These are phyloP conservation scores for Schizonepeta tenuifolia DNA, from an alignment of 257 asterid species.

Conservation along the genomic window DNA sequence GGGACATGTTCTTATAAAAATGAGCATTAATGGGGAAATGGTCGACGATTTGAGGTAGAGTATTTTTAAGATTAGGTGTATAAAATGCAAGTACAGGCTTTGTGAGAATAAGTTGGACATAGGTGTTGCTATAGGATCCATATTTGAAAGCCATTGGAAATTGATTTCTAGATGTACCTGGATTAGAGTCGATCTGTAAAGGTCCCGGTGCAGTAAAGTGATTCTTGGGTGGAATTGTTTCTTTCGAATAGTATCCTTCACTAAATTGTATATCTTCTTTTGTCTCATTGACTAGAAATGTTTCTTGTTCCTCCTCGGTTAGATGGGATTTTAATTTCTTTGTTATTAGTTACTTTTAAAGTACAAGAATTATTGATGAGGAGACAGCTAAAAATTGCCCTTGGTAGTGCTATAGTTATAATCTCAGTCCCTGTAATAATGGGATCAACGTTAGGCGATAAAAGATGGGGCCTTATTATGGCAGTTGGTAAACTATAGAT, in stretches of 20 bases:
- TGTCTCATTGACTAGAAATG: not conserved
- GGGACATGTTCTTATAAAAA: not conserved
- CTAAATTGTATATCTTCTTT: not conserved
- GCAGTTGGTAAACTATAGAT: not conserved
- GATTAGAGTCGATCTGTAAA: not conserved
- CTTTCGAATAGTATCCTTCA: not conserved
- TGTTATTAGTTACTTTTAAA: too few species aligned
- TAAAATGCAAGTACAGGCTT: not conserved
- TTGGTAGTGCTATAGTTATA: not conserved
- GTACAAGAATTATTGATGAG: not conserved
- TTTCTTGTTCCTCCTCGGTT: not conserved
- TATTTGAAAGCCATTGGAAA: not conserved
- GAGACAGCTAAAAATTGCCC: not conserved
- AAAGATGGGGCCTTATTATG: not conserved
- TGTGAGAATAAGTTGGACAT: not conserved
- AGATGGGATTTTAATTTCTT: not conserved
- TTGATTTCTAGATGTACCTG: not conserved
- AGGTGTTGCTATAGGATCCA: not conserved
- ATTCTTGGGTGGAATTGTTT: not conserved
- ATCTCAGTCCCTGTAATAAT: not conserved
- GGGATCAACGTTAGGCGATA: not conserved
- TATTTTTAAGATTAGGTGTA: not conserved
- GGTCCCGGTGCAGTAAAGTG: not conserved
- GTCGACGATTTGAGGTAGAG: not conserved
- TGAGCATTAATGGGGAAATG: not conserved